phyloP scores from a whole-genome alignment of 202 grass and related monocot genomes.

The Hordeum pubiflorum region DNA sequence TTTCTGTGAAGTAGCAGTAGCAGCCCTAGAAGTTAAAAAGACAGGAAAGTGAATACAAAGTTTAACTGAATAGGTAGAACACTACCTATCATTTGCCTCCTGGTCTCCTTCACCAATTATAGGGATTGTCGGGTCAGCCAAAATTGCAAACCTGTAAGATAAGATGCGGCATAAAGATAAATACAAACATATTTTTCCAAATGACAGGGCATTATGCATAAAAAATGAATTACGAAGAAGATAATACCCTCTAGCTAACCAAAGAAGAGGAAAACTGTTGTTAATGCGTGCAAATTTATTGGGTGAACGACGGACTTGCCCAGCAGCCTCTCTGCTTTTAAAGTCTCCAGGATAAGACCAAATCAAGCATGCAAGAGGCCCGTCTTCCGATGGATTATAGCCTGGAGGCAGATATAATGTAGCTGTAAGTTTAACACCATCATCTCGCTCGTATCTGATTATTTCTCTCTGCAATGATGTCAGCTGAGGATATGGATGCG shows the following conservation, averaged over 20 bases:
- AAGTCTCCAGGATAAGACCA: conserved; percentile 90
- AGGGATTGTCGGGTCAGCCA: conserved; percentile 77
- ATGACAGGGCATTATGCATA: background rate
- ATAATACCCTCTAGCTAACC: conserved; percentile 76
- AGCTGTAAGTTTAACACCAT: conserved; percentile 76
- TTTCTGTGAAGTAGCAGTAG: background rate
- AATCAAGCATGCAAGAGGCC: conserved; percentile 64
- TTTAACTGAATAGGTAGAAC: background rate
- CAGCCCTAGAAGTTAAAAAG: conserved; percentile 7
- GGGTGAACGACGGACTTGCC: conserved; percentile 67
- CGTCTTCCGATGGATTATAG: conserved; percentile 53
- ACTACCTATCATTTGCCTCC: conserved; percentile 81
- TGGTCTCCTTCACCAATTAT: conserved; percentile 74
- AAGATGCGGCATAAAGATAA: background rate
- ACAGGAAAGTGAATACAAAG: background rate
- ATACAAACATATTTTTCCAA: background rate
- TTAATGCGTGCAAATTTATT: conserved; percentile 71
- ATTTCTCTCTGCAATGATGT: conserved; percentile 71
- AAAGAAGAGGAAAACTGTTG: conserved; percentile 75
- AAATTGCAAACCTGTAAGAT: conserved; percentile 63
- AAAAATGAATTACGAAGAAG: conserved; percentile 25
- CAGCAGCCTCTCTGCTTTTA: conserved; percentile 86
- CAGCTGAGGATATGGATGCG: conserved; percentile 77
- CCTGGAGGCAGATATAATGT: conserved; percentile 67
- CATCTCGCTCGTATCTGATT: conserved; percentile 68